A percentile compares a stretch with the other conserved stretches of the same genome.
Evolutionary conservation across 305 asterid species (phyloP).

Genomic region (Plantago coronopus): DNA sequence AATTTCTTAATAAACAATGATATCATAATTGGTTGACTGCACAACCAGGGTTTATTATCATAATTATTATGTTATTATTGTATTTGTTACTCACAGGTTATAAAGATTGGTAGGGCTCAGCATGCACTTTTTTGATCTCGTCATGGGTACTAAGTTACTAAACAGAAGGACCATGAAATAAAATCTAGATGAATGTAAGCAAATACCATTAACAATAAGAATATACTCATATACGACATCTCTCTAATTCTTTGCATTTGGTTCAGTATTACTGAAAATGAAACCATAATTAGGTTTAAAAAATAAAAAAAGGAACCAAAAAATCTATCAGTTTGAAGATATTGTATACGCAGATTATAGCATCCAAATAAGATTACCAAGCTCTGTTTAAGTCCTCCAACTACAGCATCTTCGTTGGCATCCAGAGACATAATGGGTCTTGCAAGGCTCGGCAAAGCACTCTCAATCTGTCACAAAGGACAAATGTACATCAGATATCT

Average conservation of each 20-base stretch:
- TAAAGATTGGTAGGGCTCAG: not conserved
- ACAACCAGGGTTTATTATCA: too few relatives aligned
- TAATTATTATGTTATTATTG: too few relatives aligned
- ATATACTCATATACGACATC: conserved; percentile 5
- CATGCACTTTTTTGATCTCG: conserved; percentile 11
- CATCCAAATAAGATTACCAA: conserved; percentile 50
- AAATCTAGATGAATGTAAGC: not conserved
- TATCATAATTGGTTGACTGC: not conserved
- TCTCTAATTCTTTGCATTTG: not conserved
- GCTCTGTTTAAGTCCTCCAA: conserved; percentile 87
- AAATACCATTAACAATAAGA: conserved; percentile 4
- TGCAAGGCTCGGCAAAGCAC: conserved; percentile 89
- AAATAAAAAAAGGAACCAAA: not conserved
- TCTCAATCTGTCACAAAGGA: conserved; percentile 70
- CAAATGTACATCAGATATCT: conserved; percentile 26
- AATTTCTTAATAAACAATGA: not conserved
- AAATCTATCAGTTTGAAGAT: conserved; percentile 1
- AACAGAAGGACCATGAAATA: not conserved
- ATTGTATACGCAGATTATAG: conserved; percentile 13
- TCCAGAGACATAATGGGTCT: conserved; percentile 95
- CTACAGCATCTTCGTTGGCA: conserved; percentile 93
- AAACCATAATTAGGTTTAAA: too few relatives aligned
- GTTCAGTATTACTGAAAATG: not conserved
- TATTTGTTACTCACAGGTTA: too few relatives aligned
- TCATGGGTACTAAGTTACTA: conserved; percentile 9